Evolutionary conservation across 2,329 filamentous ascomycete genomes (phyloP), one percentile per base, ranked within the genome.

Genomic region (Apiospora marii): DNA sequence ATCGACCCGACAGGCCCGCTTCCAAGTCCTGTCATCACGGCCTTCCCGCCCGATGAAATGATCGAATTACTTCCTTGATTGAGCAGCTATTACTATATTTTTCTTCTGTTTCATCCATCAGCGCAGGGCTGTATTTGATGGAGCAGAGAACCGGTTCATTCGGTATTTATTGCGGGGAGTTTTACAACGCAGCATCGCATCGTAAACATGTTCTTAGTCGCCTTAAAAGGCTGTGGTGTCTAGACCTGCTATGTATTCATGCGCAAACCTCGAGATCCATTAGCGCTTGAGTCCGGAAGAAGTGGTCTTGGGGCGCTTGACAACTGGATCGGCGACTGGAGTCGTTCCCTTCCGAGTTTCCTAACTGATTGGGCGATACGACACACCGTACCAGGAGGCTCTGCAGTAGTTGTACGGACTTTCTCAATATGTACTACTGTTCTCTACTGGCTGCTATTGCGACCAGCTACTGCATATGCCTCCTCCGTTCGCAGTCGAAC

Each of bases 21-120:
- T 64, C 22, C 58, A 64, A 64, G 58, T 41, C 58, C 58, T 64
- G 58, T 64, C 34, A 64, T 64, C 34, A 64, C 58, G 58, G 58
- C 34, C 58, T 64, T 64, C 34, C 58, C 58, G 58, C 58, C 22
- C 34, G 58, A 64, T 37, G 30, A 41, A n/a, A 64, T n/a, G 58
- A n/a, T 64, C 19, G 58, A 64, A 37, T 41, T 64, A n/a, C 58
- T 41, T 41, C 34, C 58, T 64, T n/a, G 58, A n/a, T 41, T 64
- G 34, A 64, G 58, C 34, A 41, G 34, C 30, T 34, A 37, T 12
- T 19, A 6, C 16, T 48, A 22, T 22, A 30, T 48, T 22, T 16
- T 8, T n/a, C 30, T 37, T 37, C 30, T 37, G 58, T 37, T 64
- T 64, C 58, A 37, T 41, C 34, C 41, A 41, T 64, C 8, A 41